Evolutionary conservation across 805 yeast genomes (phyloP), one percentile per base, ranked within the genome.

Genomic region (Scheffersomyces coipomensis): DNA sequence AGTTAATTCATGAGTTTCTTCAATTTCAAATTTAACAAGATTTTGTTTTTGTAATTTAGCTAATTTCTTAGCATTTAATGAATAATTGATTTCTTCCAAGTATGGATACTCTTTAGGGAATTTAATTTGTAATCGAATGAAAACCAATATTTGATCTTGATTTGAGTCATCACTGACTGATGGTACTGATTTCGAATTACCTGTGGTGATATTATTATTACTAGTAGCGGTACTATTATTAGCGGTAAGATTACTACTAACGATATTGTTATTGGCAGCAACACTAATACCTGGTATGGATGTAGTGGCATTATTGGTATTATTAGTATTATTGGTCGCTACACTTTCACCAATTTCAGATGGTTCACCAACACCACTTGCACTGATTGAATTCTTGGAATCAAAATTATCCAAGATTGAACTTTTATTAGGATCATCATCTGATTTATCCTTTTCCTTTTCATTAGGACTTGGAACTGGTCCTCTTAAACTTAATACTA

Each of bases 71-170:
- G 46, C 24, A 12, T 10, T 34, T 10, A 46, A 36, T 3, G 39
- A 25, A 25, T 33, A 19, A 17, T 47, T 47, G 4, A 50, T 33
- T 12, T 90, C 84, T 19, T 74, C 74, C 8, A 72, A 62, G 2
- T 62, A 64, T 0, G 99, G 98, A 54, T 93, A 93, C 2, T 63
- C 66, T 18, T 70, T 58, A 0, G 97, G 96, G 47, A 90, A 83
- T 21, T 68, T 66, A n/a, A 88, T 72, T 30, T 75, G 79, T 7
- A 88, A 68, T 42, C 97, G 64, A 29, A 93, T 62, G 52, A 88
- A 88, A 1, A 87, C 66, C 23, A 81, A 58, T 23, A 53, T 56
- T 34, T 55, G 62, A 16, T 73, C 78, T 19, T 63, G 30, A 22
- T 9, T 24, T 12, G 13, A 21, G n/a, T 46, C 52, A 11, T 51